These are phyloP conservation scores for Backusella circina DNA, from an alignment of 192 early-diverging fungal genomes.

Conservation along the genomic window DNA sequence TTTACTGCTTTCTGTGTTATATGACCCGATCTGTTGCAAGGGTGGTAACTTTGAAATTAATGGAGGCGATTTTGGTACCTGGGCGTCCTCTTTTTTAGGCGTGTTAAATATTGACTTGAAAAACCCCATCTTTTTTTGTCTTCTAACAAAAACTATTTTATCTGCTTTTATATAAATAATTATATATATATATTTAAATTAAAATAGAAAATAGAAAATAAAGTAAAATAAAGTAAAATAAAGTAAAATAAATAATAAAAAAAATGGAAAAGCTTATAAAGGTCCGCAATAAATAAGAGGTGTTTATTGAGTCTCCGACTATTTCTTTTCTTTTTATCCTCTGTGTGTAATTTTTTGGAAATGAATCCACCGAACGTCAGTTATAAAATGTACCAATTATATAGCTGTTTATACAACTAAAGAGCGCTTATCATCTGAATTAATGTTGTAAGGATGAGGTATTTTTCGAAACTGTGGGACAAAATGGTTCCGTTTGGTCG, in stretches of 20 bases:
- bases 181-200: neutral
- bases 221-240: neutral
- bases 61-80: neutral
- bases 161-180: neutral
- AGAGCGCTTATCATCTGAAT: neutral
- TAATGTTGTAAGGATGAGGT: neutral
- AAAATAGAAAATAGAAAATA: neutral
- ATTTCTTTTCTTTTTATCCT: neutral
- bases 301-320: neutral
- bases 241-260: neutral
- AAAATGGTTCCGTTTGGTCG: neutral
- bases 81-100: neutral
- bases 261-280: neutral
- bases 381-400: neutral
- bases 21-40: neutral
- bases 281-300: neutral
- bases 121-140: slow-evolving; percentile 8
- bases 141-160: neutral
- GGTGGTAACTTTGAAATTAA: neutral
- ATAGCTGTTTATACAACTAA: neutral
- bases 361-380: neutral
- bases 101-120: slow-evolving; percentile 14
- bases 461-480: neutral
- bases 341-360: neutral
- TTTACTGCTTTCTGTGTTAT: neutral